Conservation (phyloP, 305 asterid species). For the Ajuga reptans region DNA sequence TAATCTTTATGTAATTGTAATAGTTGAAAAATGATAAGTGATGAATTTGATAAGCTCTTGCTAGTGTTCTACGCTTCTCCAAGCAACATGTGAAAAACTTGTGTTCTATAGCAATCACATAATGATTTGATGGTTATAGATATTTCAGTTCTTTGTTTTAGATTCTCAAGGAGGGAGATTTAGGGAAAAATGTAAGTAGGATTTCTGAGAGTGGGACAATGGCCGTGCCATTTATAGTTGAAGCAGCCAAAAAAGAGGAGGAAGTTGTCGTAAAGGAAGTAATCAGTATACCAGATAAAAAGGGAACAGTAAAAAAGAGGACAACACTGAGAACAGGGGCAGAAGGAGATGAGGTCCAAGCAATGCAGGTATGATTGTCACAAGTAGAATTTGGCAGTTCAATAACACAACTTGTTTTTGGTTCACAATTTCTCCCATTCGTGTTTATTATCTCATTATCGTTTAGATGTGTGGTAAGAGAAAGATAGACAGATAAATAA, state of each 20-base stretch:
- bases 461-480: neutral
- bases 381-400: neutral
- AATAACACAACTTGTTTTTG: neutral
- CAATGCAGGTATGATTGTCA: constrained; percentile 61
- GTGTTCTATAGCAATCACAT: neutral
- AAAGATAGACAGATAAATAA: too few species aligned
- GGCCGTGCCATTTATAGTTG: constrained; percentile 45
- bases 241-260: constrained; percentile 41
- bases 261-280: constrained; percentile 53
- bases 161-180: constrained; percentile 73
- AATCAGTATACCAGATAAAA: constrained; percentile 37
- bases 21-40: neutral
- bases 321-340: constrained; percentile 59
- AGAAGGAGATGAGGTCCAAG: constrained; percentile 78
- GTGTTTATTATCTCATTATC: neutral
- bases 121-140: constrained; percentile 32
- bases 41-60: neutral
- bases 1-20: neutral
- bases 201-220: constrained; percentile 50
- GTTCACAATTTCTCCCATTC: neutral
- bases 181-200: constrained; percentile 42
- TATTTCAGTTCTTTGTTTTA: constrained; percentile 32
- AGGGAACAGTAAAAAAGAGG: constrained; percentile 40
- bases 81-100: neutral
- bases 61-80: constrained; percentile 3